phyloP scores from a whole-genome alignment of 805 yeast genomes.

The Cephaloascus albidus region DNA sequence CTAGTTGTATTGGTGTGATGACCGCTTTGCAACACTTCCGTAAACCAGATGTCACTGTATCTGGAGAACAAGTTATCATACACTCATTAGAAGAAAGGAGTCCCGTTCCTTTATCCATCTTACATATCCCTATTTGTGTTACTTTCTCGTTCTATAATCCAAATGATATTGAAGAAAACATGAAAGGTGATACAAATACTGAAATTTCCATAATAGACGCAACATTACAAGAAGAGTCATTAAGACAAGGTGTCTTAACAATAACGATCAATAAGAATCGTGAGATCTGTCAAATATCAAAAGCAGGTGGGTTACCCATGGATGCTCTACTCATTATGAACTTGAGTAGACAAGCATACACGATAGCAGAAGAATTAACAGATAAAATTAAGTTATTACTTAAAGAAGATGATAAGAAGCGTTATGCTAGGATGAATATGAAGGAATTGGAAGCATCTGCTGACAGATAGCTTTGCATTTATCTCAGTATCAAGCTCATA shows the following conservation, averaged over 20 bases:
- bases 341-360: slow-evolving; percentile 58
- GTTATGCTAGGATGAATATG: slow-evolving; percentile 22
- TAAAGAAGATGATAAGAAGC: slow-evolving; percentile 39
- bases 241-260: slow-evolving; percentile 73
- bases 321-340: slow-evolving; percentile 62
- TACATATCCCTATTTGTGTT: slow-evolving; percentile 86
- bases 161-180: slow-evolving; percentile 50
- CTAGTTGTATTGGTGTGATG: slow-evolving; percentile 84
- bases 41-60: slow-evolving; percentile 74
- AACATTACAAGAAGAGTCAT: slow-evolving; percentile 61
- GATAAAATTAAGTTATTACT: slow-evolving; percentile 49
- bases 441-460: not conserved
- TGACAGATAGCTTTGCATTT: too few relatives aligned
- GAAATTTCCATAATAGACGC: slow-evolving; percentile 72
- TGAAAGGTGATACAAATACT: slow-evolving; percentile 52
- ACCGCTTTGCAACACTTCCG: slow-evolving; percentile 75
- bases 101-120: slow-evolving; percentile 75
- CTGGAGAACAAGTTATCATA: slow-evolving; percentile 54
- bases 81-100: slow-evolving; percentile 73
- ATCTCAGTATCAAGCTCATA: too few relatives aligned
- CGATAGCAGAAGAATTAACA: slow-evolving; percentile 54
- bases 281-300: slow-evolving; percentile 83
- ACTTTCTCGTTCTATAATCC: slow-evolving; percentile 84
- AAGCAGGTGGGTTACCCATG: slow-evolving; percentile 84
- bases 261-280: slow-evolving; percentile 84